Conservation (phyloP, 2,329 filamentous ascomycete genomes). For the Raffaelea deltoideospora region DNA sequence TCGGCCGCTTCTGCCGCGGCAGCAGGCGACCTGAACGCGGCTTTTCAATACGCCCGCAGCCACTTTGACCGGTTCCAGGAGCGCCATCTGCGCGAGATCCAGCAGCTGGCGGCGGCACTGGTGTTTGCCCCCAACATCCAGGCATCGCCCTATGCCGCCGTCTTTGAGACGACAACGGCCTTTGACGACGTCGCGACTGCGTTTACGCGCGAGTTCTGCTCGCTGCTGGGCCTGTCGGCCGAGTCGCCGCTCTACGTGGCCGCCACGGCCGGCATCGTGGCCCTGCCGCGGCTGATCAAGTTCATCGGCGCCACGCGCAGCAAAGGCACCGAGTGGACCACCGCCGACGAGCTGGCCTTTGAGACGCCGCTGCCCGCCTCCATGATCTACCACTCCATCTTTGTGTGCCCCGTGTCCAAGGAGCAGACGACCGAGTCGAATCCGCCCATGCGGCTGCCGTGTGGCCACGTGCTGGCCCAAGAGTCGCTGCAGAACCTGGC, state of each 20-base stretch:
- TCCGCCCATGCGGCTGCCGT: conserved; percentile 92
- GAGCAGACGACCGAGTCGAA: conserved; percentile 89
- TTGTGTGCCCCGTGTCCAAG: conserved; percentile 93
- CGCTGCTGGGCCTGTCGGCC: conserved; percentile 72
- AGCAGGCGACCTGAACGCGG: conserved; percentile 18
- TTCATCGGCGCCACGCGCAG: conserved; percentile 75
- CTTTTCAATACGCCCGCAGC: conserved; percentile 58
- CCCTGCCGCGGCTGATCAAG: conserved; percentile 77
- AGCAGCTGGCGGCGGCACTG: conserved; percentile 68
- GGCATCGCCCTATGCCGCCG: conserved; percentile 61
- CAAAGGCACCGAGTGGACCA: conserved; percentile 90
- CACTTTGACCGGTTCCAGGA: conserved; percentile 62
- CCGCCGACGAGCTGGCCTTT: conserved; percentile 76
- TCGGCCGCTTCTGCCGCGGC: neutral
- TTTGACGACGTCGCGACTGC: conserved; percentile 76
- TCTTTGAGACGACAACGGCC: conserved; percentile 50
- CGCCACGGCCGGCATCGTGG: conserved; percentile 81
- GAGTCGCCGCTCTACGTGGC: conserved; percentile 89
- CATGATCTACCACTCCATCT: conserved; percentile 83
- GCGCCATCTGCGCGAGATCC: conserved; percentile 64
- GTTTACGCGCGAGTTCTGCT: conserved; percentile 92
- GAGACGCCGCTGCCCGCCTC: conserved; percentile 44
- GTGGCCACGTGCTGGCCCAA: conserved; percentile 82
- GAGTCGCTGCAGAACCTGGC: conserved; percentile 69
- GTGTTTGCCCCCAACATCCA: conserved; percentile 61